Conservation (phyloP, 345 rosid genomes). For the Salix viminalis region DNA sequence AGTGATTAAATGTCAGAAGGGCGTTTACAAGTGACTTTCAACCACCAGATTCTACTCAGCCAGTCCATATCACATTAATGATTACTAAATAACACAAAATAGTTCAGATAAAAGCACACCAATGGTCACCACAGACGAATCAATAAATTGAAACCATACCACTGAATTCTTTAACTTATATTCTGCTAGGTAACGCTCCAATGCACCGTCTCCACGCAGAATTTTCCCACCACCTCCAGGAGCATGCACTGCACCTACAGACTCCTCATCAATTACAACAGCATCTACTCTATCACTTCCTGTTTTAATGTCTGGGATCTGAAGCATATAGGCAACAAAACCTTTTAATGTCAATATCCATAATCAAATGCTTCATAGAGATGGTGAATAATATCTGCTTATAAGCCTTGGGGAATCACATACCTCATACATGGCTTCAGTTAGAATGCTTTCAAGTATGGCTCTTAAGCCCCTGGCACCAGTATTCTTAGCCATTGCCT, state of each 20-base stretch:
- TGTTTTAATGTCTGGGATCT: constrained; percentile 74
- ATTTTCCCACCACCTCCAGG: constrained; percentile 71
- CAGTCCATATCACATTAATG: neutral
- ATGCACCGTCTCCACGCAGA: constrained; percentile 72
- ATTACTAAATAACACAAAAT: neutral
- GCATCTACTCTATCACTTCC: constrained; percentile 72
- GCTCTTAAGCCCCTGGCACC: constrained; percentile 95
- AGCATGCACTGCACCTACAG: constrained; percentile 51
- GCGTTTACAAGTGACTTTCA: too few species aligned
- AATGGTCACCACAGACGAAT: neutral
- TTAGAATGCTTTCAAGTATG: constrained; percentile 78
- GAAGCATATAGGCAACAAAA: constrained; percentile 24
- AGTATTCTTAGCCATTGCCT: constrained; percentile 84
- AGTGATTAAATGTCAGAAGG: neutral
- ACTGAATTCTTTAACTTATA: constrained; percentile 32
- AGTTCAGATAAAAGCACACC: neutral
- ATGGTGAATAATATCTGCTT: too few species aligned
- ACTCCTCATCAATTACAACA: constrained; percentile 75
- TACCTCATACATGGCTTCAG: constrained; percentile 98
- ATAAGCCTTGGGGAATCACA: neutral
- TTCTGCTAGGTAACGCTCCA: constrained; percentile 52
- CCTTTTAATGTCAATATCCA: neutral
- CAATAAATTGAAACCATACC: constrained; percentile 35
- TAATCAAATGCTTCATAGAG: neutral
- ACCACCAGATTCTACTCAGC: too few species aligned